A percentile compares a stretch with the other conserved stretches of the same genome.
Evolutionary conservation across 2,329 filamentous ascomycete species (phyloP).

Genomic region (Pestalotiopsis sp.): DNA sequence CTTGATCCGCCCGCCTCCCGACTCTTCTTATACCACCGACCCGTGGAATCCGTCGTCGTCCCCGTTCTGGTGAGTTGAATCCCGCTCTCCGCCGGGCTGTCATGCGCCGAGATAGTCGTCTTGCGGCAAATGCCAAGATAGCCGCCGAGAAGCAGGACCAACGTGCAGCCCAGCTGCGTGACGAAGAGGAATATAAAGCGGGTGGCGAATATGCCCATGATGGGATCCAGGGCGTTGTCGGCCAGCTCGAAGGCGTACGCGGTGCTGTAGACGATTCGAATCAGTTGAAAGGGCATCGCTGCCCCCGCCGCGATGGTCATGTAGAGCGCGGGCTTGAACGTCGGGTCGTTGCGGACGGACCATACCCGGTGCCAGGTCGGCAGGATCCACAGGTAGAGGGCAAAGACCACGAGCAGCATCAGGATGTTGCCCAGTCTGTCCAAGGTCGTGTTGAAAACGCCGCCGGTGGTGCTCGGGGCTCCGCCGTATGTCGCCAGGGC

Average conservation of each 20-base stretch:
- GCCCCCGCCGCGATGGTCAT: background rate
- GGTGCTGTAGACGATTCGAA: background rate
- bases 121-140: background rate
- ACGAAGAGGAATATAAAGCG: conserved; percentile 4
- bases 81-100: background rate
- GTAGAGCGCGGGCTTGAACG: background rate
- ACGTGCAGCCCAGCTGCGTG: background rate
- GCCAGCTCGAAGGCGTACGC: background rate
- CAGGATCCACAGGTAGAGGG: background rate
- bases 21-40: background rate
- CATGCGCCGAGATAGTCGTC: background rate
- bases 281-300: background rate
- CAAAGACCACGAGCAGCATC: background rate
- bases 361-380: conserved; percentile 1
- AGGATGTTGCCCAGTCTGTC: background rate
- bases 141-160: background rate
- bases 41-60: background rate
- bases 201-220: conserved; percentile 2
- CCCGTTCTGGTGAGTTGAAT: background rate
- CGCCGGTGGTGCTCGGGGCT: background rate
- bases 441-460: background rate
- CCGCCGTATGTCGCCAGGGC: background rate
- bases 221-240: background rate
- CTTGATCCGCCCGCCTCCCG: background rate
- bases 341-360: background rate